Percentiles rank a stretch among this genome's conserved stretches.
These are phyloP conservation scores for Gnomoniopsis sp. DNA, from an alignment of 2,329 filamentous ascomycete genomes.

Conservation along the genomic window DNA sequence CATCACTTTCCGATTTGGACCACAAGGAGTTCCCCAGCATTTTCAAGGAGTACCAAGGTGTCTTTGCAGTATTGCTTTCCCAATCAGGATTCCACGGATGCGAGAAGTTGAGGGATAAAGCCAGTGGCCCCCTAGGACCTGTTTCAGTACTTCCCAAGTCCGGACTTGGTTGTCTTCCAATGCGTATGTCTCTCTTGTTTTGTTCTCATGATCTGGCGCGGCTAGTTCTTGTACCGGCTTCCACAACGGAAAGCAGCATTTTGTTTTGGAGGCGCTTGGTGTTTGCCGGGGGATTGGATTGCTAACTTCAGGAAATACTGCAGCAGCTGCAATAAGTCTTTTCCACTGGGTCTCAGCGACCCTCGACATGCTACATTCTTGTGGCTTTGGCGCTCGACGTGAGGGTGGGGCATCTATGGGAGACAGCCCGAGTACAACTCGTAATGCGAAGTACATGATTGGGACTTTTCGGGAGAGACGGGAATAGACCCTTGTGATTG, in stretches of 20 bases:
- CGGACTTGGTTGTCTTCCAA: slow-evolving; percentile 7
- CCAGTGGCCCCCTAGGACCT: neutral
- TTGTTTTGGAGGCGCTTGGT: neutral
- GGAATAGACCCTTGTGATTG: too few relatives aligned
- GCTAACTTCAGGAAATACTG: slow-evolving; percentile 10
- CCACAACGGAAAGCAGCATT: neutral
- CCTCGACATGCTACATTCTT: neutral
- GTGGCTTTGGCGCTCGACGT: neutral
- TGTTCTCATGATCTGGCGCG: neutral
- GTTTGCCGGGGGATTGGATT: slow-evolving; percentile 6
- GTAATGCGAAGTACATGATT: neutral
- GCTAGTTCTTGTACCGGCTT: neutral
- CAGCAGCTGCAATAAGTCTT: neutral
- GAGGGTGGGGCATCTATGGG: neutral
- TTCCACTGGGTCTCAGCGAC: neutral
- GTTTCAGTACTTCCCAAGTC: neutral
- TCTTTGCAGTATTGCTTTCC: neutral
- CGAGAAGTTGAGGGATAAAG: neutral
- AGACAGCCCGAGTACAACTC: neutral
- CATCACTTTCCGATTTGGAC: neutral
- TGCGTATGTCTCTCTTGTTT: slow-evolving; percentile 15
- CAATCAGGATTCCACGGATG: neutral
- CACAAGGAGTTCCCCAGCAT: neutral
- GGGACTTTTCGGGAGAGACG: too few relatives aligned
- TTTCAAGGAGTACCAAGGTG: neutral